Conservation (phyloP, 208 protist genomes). For the Leishmania mexicana region DNA sequence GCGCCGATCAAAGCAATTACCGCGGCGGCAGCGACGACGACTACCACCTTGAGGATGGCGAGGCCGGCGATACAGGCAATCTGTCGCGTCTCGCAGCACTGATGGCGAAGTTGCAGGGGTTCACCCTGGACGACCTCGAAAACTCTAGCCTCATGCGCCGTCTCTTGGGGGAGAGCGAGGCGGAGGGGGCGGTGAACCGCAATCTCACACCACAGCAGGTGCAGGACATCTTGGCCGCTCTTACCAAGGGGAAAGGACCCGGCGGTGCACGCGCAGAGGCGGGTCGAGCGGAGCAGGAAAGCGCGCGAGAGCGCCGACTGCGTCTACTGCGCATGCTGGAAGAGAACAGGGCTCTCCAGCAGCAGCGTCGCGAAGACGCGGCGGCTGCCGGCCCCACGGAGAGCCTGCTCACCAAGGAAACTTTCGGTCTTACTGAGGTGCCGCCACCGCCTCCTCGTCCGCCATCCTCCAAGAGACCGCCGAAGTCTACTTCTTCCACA, state of each 20-base stretch:
- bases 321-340: conserved; percentile 39
- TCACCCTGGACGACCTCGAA: conserved; percentile 61
- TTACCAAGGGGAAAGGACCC: conserved; percentile 19
- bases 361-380: conserved; percentile 15
- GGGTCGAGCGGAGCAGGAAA: conserved; percentile 32
- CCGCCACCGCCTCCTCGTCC: conserved; percentile 2
- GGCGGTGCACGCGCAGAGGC: conserved; percentile 1
- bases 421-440: conserved; percentile 44
- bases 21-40: conserved; percentile 16
- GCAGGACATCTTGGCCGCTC: conserved; percentile 46
- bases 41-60: conserved; percentile 42
- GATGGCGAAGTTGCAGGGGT: conserved; percentile 51
- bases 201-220: conserved; percentile 42
- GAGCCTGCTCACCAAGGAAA: conserved; percentile 12
- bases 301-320: conserved; percentile 42
- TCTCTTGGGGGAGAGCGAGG: conserved; percentile 50
- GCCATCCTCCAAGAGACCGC: background rate
- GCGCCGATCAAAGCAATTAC: background rate
- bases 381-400: conserved; percentile 1
- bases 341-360: conserved; percentile 20
- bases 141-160: conserved; percentile 51
- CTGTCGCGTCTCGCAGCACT: conserved; percentile 45
- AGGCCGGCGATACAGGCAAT: conserved; percentile 33
- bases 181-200: conserved; percentile 5
- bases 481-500: background rate